Evolutionary conservation across 345 rosid species (phyloP), one percentile per base, ranked within the genome.

Genomic region (Arabidopsis arenosa): DNA sequence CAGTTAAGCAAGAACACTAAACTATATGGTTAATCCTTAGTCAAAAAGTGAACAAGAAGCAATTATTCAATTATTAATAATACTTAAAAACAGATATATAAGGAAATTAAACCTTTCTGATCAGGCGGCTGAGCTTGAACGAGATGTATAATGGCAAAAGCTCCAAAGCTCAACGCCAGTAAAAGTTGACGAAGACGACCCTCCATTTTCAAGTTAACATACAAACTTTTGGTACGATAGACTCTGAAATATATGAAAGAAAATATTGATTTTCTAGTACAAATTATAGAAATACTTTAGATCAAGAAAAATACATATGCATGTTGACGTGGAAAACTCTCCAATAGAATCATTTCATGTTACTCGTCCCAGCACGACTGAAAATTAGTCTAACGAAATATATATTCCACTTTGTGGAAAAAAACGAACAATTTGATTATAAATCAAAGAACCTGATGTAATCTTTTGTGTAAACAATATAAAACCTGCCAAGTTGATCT

Each of bases 101-200:
- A 26, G 14, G 30, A 18, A 18, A 18, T 18, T 18, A 9, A 8
- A 69, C 63, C 73, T 54, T 43, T 15, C 55, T 69, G 63, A 56
- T 69, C 54, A 55, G 64, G 63, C 15, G 64, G 63, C 15, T 72
- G 81, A 43, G 74, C 73, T 58, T 64, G 74, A 52, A 59, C 73
- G 17, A 51, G 37, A 78, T 33, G 60, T 49, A 21, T 56, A 41
- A 69, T 10, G 30, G 54, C 54, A 30, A 56, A 43, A 11, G 43
- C 73, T 5, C 30, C 64, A 11, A 55, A 54, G 32, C 41, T 55
- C 43, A 41, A 30, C 53, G 15, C 28, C 2, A 69, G 0, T 13
- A 69, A 43, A 30, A 55, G 40, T 69, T 30, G 26, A 39, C 5
- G 21, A 18, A 0, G 41, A 55, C 30, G 41, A 30, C 40, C 6